A percentile compares a stretch with the other conserved stretches of the same genome.
Evolutionary conservation across 129 eudicot species (phyloP).

Genomic region (Solidago caesia): DNA sequence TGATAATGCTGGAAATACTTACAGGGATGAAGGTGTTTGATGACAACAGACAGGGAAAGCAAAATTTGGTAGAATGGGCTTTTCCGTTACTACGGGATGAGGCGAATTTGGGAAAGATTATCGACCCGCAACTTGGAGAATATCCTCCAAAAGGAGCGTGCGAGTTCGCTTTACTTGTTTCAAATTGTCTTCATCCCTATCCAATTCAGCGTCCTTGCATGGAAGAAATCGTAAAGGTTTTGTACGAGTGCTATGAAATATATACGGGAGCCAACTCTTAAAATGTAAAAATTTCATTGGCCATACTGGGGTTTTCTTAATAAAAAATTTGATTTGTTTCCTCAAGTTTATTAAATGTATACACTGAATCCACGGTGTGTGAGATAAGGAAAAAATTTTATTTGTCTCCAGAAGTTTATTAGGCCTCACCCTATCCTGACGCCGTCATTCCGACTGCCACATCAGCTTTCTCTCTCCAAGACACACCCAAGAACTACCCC

Average conservation of each 20-base stretch:
- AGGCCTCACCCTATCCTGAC: too few relatives aligned
- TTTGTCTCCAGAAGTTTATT: too few relatives aligned
- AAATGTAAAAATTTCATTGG: too few relatives aligned
- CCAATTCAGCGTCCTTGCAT: conserved; percentile 4
- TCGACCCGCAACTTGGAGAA: conserved; percentile 26
- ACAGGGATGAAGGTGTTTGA: conserved; percentile 39
- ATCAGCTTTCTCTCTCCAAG: too few relatives aligned
- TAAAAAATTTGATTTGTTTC: too few relatives aligned
- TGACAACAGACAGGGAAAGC: conserved; percentile 22
- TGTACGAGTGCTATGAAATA: conserved; percentile 7
- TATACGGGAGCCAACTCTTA: too few relatives aligned
- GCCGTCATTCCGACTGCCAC: too few relatives aligned
- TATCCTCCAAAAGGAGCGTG: conserved; percentile 20
- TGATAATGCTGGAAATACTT: conserved; percentile 34
- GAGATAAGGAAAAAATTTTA: too few relatives aligned
- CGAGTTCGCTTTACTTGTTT: conserved; percentile 15
- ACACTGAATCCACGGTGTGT: too few relatives aligned
- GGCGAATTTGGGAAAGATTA: conserved; percentile 9
- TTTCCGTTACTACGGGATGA: conserved; percentile 16
- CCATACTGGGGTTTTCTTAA: too few relatives aligned
- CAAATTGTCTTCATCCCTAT: conserved; percentile 8
- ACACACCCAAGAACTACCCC: too few relatives aligned
- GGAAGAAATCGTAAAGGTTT: conserved; percentile 16
- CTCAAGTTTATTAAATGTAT: too few relatives aligned
- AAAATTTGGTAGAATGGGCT: conserved; percentile 31